phyloP scores from a whole-genome alignment of 176 grass and related monocot species.

The Ensete ventricosum region DNA sequence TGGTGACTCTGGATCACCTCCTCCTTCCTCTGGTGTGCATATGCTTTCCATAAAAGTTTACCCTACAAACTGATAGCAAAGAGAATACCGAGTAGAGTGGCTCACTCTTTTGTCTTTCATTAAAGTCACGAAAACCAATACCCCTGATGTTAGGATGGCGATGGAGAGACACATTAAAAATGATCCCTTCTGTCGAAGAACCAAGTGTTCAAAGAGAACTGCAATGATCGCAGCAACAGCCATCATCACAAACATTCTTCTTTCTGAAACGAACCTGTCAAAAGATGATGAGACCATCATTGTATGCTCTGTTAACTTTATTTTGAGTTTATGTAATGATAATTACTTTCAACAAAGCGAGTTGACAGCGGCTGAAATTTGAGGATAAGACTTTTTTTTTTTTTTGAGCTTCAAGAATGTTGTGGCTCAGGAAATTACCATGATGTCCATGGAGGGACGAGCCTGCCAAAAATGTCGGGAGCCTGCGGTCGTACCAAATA shows the following conservation, averaged over 20 bases:
- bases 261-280: neutral
- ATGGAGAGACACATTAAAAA: neutral
- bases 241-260: constrained; percentile 1
- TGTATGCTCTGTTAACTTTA: too few species aligned
- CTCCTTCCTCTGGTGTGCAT: neutral
- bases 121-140: neutral
- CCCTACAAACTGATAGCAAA: neutral
- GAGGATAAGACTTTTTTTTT: neutral
- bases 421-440: neutral
- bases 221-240: neutral
- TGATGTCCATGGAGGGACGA: neutral
- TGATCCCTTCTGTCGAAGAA: neutral
- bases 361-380: too few species aligned
- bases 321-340: too few species aligned
- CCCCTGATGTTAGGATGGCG: neutral
- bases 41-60: constrained; percentile 1
- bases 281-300: too few species aligned
- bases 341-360: too few species aligned
- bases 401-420: neutral
- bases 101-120: neutral
- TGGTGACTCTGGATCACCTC: neutral
- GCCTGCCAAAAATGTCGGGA: neutral
- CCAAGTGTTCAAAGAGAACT: neutral
- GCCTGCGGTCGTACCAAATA: neutral
- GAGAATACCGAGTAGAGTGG: neutral